Evolutionary conservation across 1,284 basidiomycete species (phyloP).

Genomic region (Mycena sp.): DNA sequence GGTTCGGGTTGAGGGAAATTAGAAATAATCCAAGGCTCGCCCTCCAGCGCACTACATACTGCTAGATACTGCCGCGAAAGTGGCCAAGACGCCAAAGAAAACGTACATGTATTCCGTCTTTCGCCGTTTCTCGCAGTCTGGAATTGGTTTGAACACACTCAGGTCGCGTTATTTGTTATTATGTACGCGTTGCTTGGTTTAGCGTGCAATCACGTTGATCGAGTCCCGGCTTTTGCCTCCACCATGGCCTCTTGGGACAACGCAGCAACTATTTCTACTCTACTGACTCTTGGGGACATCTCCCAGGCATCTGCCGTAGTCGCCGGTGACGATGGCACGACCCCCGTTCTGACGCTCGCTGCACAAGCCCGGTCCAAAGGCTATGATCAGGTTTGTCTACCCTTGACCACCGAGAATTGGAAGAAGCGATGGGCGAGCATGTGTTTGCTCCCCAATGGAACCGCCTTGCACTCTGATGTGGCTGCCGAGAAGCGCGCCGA

Average conservation of each 20-base stretch:
- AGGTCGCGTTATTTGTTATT: no score
- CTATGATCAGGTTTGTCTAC: conserved; percentile 79
- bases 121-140: no score
- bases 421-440: conserved; percentile 88
- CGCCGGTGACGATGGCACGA: conserved; percentile 34
- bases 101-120: no score
- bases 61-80: no score
- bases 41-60: no score
- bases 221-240: no score
- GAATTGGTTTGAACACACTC: no score
- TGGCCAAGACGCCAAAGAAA: no score
- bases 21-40: no score
- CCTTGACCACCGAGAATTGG: conserved; percentile 90
- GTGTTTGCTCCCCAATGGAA: conserved; percentile 70
- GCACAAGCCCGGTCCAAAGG: conserved; percentile 62
- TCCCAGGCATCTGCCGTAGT: conserved; percentile 26
- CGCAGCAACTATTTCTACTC: conserved; percentile 45
- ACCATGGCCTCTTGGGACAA: conserved; percentile 27
- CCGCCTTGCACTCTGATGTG: conserved; percentile 49
- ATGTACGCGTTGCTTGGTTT: conserved; percentile 14
- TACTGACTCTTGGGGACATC: conserved; percentile 54
- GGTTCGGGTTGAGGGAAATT: no score
- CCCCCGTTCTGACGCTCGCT: conserved; percentile 61
- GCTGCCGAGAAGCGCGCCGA: conserved; percentile 82
- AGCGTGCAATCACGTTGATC: neutral